Base-by-base conservation (phyloP, 495 filamentous ascomycete species). In the Opeltia flavorubescens region DNA sequence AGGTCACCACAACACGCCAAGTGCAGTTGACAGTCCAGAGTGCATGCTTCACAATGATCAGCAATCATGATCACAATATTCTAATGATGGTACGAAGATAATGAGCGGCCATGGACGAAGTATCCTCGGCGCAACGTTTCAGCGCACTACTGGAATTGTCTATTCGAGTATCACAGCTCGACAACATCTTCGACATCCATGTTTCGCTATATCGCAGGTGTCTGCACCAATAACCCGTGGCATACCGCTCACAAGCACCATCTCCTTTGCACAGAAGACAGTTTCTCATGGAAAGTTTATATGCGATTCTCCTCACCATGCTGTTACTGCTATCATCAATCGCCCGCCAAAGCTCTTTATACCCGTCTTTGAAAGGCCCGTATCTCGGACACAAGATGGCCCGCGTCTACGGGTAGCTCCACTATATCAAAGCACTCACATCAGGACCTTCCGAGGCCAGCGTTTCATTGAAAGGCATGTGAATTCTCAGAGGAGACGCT, bases 21-120 rank as follows among this genome's bases (percentile, higher is more conserved):
- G n/a, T n/a, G n/a, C n/a, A n/a, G n/a, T n/a, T n/a, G n/a, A n/a
- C n/a, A n/a, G n/a, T n/a, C n/a, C n/a, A n/a, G n/a, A n/a, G n/a
- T n/a, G n/a, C n/a, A n/a, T n/a, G n/a, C n/a, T n/a, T n/a, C n/a
- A n/a, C n/a, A n/a, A n/a, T n/a, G n/a, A n/a, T n/a, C n/a, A n/a
- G n/a, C n/a, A 49, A 61, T 59, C 51, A 53, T 51, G 49, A 0
- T 33, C 34, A n/a, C n/a, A n/a, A n/a, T n/a, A n/a, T n/a, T n/a
- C n/a, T n/a, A n/a, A n/a, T n/a, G n/a, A n/a, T n/a, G n/a, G n/a
- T n/a, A n/a, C 41, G 20, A 49, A 44, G 40, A 69, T 56, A 39
- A 74, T 78, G 75, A 70, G 67, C 65, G 62, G 66, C 54, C 70
- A 71, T 65, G 59, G 76, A 55, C 66, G 65, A 65, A 62, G 66